These are phyloP conservation scores for Glycyrrhiza uralensis DNA, from an alignment of 306 rosid genomes.

Conservation along the genomic window DNA sequence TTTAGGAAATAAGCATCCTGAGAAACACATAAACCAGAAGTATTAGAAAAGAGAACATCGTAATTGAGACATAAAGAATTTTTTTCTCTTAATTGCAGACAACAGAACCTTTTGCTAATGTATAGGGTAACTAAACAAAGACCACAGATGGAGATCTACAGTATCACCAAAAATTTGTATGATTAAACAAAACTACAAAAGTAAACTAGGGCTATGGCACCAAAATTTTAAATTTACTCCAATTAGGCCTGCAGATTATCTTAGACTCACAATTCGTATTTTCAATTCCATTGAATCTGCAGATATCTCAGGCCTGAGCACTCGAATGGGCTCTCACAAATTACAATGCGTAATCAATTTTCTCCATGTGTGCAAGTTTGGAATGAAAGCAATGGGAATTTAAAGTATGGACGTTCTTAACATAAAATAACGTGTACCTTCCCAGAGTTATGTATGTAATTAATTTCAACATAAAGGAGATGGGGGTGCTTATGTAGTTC, in stretches of 20 bases:
- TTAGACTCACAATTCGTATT: neutral
- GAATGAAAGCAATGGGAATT: neutral
- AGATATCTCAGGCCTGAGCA: slow-evolving; percentile 2
- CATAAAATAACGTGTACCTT: too few species aligned
- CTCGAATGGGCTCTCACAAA: neutral
- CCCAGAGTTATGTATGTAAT: neutral
- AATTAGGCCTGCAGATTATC: neutral
- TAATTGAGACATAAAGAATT: neutral
- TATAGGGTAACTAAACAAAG: too few species aligned
- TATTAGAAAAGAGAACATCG: neutral
- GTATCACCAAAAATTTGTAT: too few species aligned
- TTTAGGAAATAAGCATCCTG: neutral
- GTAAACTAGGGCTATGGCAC: neutral
- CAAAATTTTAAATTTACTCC: neutral
- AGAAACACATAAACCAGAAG: neutral
- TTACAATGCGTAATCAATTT: neutral
- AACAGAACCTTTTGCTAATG: too few species aligned
- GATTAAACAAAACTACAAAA: too few species aligned
- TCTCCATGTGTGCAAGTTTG: neutral
- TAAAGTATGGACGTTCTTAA: neutral
- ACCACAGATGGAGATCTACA: too few species aligned
- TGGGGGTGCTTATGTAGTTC: neutral
- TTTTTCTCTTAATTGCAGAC: neutral
- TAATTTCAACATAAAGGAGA: neutral
- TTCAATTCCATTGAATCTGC: neutral